phyloP scores from a whole-genome alignment of 140 eudicot genomes.

The Oenanthe javanica region DNA sequence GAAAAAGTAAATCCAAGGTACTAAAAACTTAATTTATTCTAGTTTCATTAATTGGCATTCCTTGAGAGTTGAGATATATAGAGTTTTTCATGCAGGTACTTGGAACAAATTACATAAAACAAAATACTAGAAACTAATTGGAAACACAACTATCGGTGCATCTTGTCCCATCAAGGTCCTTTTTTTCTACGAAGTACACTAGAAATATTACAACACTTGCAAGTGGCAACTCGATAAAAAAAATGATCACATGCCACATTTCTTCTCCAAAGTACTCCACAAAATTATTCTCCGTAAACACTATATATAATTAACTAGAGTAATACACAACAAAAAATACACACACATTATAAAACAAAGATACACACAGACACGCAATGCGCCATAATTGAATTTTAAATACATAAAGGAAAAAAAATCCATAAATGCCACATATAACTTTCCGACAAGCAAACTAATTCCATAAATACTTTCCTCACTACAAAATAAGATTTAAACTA shows the following conservation, averaged over 20 bases:
- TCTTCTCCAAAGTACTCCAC: not conserved
- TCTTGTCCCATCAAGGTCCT: not conserved
- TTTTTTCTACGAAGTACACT: not conserved
- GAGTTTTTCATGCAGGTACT: not conserved
- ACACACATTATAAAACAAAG: not conserved
- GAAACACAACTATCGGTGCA: not conserved
- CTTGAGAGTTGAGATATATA: too few species aligned
- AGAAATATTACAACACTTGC: not conserved
- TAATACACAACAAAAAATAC: not conserved
- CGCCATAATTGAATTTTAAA: not conserved
- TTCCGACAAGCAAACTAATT: not conserved
- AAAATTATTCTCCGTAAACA: not conserved
- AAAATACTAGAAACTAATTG: not conserved
- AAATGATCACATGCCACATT: not conserved
- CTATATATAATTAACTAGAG: not conserved
- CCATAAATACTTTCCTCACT: not conserved
- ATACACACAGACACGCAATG: not conserved
- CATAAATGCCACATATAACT: not conserved
- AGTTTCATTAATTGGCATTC: not conserved
- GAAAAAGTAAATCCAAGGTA: not conserved
- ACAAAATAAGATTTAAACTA: not conserved
- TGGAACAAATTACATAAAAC: not conserved
- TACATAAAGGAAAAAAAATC: not conserved
- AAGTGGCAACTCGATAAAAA: not conserved
- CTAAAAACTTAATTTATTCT: not conserved